Evolutionary conservation across 371 early-diverging fungal genomes (phyloP).

Genomic region (Quaeritorhiza haematococci): DNA sequence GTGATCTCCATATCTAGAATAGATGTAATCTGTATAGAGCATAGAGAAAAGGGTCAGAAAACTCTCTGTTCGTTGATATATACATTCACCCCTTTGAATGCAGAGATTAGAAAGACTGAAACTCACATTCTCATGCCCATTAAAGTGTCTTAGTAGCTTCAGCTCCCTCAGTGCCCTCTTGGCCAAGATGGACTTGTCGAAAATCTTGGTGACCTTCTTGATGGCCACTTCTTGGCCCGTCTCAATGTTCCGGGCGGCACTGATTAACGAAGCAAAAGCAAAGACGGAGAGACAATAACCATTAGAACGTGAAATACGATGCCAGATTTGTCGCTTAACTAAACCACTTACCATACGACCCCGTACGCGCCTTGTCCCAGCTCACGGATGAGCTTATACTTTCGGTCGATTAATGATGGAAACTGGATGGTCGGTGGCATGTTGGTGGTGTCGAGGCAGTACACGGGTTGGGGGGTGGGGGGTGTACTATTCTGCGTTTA

Average conservation of each 20-base stretch:
- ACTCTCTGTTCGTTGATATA: too few relatives aligned
- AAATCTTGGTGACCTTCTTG: conserved; percentile 48
- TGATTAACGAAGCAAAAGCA: conserved; percentile 5
- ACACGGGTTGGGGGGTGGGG: too few relatives aligned
- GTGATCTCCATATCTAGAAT: conserved; percentile 85
- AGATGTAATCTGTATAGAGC: conserved; percentile 69
- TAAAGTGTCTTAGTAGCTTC: conserved; percentile 31
- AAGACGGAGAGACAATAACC: conserved; percentile 7
- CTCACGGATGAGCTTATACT: conserved; percentile 22
- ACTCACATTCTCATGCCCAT: conserved; percentile 34
- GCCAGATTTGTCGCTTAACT: neutral
- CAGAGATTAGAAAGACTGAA: too few relatives aligned
- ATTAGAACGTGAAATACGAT: conserved; percentile 10
- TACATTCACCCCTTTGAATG: neutral
- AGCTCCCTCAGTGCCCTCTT: conserved; percentile 35
- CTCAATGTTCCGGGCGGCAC: conserved; percentile 33
- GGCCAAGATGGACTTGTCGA: conserved; percentile 31
- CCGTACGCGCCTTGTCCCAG: conserved; percentile 56
- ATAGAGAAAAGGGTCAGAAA: conserved; percentile 8
- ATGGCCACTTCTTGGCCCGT: conserved; percentile 84
- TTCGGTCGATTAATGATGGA: too few relatives aligned
- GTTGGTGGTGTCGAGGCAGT: too few relatives aligned
- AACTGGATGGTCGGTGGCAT: too few relatives aligned
- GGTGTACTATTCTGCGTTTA: too few relatives aligned
- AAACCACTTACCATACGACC: conserved; percentile 36